A percentile compares a stretch with the other conserved stretches of the same genome.
These are phyloP conservation scores for Cutaneotrichosporon sp. DNA, from an alignment of 1,284 basidiomycete genomes.

Conservation along the genomic window DNA sequence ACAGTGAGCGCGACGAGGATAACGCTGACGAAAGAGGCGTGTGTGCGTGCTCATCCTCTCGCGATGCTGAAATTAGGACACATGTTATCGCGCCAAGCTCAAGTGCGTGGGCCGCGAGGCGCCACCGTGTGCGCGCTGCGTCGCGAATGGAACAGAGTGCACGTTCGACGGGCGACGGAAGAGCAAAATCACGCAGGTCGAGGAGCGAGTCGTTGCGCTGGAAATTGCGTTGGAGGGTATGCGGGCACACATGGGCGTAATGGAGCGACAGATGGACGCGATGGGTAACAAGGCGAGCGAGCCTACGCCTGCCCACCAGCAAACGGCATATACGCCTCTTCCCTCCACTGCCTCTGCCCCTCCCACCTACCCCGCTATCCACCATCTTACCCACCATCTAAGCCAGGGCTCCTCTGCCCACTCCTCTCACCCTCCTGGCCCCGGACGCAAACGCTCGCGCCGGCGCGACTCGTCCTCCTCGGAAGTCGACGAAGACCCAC, in stretches of 20 bases:
- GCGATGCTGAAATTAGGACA: constrained; percentile 7
- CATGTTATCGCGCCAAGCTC: constrained; percentile 17
- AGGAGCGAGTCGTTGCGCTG: constrained; percentile 5
- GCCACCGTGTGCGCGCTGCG: constrained; percentile 17
- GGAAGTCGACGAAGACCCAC: constrained; percentile 13
- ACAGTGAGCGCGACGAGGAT: constrained; percentile 3
- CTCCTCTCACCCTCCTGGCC: background rate
- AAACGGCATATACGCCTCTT: no score
- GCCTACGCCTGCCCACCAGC: no score
- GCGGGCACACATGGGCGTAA: background rate
- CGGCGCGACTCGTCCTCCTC: background rate
- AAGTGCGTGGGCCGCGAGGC: constrained; percentile 18
- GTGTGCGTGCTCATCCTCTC: background rate
- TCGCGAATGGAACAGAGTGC: constrained; percentile 10
- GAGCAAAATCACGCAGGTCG: constrained; percentile 16
- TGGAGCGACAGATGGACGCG: constrained; percentile 7
- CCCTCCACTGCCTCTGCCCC: no score
- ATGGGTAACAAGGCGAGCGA: background rate
- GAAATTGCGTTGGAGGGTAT: background rate
- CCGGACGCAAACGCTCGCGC: background rate
- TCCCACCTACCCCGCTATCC: no score
- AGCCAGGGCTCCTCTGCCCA: background rate
- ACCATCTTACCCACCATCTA: no score
- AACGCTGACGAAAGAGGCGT: constrained; percentile 8
- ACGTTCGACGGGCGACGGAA: constrained; percentile 19